phyloP scores from a whole-genome alignment of 176 grass and related monocot species.

The Dendrocalamus sinicus region DNA sequence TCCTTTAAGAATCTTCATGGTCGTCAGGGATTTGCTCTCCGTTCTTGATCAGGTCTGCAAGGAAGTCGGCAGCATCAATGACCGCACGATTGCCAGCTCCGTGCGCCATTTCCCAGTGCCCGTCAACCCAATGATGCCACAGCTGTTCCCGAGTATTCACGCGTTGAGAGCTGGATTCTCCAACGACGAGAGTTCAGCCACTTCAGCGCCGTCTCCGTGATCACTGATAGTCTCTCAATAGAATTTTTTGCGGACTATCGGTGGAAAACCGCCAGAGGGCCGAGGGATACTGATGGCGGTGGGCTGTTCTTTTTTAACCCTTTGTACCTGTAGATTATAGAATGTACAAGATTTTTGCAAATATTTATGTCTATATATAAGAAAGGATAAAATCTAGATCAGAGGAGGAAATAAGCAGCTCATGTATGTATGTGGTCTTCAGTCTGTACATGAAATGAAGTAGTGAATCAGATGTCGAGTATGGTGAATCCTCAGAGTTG shows the following conservation, averaged over 20 bases:
- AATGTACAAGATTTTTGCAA: constrained; percentile 69
- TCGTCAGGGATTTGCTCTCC: constrained; percentile 85
- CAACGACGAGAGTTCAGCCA: constrained; percentile 76
- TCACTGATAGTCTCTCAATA: constrained; percentile 35
- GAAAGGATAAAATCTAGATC: constrained; percentile 55
- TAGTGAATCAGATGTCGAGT: constrained; percentile 34
- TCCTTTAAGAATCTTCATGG: constrained; percentile 98
- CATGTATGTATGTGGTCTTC: constrained; percentile 34
- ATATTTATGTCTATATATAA: constrained; percentile 71
- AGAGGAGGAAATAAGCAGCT: constrained; percentile 42
- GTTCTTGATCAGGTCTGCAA: constrained; percentile 91
- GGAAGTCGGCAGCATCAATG: constrained; percentile 74
- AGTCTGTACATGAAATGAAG: constrained; percentile 50
- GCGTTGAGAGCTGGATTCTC: constrained; percentile 74
- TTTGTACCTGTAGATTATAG: constrained; percentile 71
- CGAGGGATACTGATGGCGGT: constrained; percentile 27
- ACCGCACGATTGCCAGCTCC: constrained; percentile 68
- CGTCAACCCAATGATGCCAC: constrained; percentile 78
- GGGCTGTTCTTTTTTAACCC: neutral
- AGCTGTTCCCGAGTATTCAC: constrained; percentile 75
- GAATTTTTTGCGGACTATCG: constrained; percentile 34
- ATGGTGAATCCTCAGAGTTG: constrained; percentile 13
- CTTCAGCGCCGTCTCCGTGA: constrained; percentile 57
- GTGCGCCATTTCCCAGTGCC: constrained; percentile 86
- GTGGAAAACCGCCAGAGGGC: neutral